Evolutionary conservation across 495 filamentous ascomycete genomes (phyloP).

Genomic region (Penicillium goetzii): DNA sequence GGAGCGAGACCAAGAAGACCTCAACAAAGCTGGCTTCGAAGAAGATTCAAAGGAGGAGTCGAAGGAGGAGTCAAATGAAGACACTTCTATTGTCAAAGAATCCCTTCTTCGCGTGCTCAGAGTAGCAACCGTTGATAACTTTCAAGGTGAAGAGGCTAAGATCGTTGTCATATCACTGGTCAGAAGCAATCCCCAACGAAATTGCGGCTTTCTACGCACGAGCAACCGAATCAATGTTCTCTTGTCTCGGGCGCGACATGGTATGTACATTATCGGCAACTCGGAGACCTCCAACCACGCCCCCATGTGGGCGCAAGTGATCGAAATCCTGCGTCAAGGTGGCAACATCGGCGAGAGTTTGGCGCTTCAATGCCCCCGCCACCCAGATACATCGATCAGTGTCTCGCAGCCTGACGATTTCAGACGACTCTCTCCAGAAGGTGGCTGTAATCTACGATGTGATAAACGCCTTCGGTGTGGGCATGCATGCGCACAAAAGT

Average conservation of each 20-base stretch:
- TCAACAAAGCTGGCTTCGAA: slow-evolving; percentile 55
- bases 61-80: neutral
- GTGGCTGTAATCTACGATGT: slow-evolving; percentile 54
- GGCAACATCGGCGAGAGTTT: slow-evolving; percentile 58
- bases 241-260: slow-evolving; percentile 71
- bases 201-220: slow-evolving; percentile 69
- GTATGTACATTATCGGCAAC: slow-evolving; percentile 87
- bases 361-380: slow-evolving; percentile 67
- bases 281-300: slow-evolving; percentile 57
- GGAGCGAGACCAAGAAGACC: slow-evolving; percentile 66
- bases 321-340: slow-evolving; percentile 53
- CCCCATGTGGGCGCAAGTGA: slow-evolving; percentile 71
- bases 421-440: slow-evolving; percentile 59
- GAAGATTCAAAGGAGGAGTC: slow-evolving; percentile 14
- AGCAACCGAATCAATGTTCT: slow-evolving; percentile 86
- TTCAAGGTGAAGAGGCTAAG: slow-evolving; percentile 82
- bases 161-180: slow-evolving; percentile 83
- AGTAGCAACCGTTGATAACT: slow-evolving; percentile 85
- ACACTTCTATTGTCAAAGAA: neutral
- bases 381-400: slow-evolving; percentile 60
- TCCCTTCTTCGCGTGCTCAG: slow-evolving; percentile 56
- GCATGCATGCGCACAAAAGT: slow-evolving; percentile 69
- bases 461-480: slow-evolving; percentile 67
- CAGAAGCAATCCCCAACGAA: slow-evolving; percentile 64
- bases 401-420: slow-evolving; percentile 68